Evolutionary conservation across 139 green algal species (phyloP).

Genomic region (Chlorella sp.): DNA sequence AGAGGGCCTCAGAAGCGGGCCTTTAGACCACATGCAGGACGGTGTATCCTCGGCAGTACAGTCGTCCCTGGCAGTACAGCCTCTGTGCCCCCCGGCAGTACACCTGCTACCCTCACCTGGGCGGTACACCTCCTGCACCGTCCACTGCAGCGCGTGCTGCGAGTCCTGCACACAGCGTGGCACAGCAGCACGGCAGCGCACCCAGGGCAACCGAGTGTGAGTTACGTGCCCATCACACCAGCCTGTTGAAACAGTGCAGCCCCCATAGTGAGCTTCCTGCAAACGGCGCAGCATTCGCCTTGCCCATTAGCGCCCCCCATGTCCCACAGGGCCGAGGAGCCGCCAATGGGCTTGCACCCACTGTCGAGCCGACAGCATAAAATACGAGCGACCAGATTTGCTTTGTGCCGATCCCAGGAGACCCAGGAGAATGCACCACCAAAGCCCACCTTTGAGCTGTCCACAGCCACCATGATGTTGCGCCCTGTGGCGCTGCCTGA

Average conservation of each 20-base stretch:
- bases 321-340: too few relatives aligned
- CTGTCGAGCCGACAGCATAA: background rate
- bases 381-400: background rate
- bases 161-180: constrained; percentile 8
- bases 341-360: background rate
- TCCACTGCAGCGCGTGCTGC: constrained; percentile 28
- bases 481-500: background rate
- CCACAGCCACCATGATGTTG: constrained; percentile 31
- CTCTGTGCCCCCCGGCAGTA: background rate
- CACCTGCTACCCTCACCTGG: background rate
- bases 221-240: too few relatives aligned
- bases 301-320: too few relatives aligned
- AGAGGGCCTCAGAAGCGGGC: too few relatives aligned
- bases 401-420: background rate
- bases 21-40: too few relatives aligned
- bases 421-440: background rate
- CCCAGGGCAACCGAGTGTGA: too few relatives aligned
- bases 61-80: too few relatives aligned
- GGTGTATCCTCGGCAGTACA: too few relatives aligned
- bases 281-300: background rate
- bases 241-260: too few relatives aligned
- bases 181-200: too few relatives aligned
- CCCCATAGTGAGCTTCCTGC: background rate
- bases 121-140: constrained; percentile 13
- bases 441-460: background rate